phyloP scores from a whole-genome alignment of 495 filamentous ascomycete genomes.

The Xylaria longipes region DNA sequence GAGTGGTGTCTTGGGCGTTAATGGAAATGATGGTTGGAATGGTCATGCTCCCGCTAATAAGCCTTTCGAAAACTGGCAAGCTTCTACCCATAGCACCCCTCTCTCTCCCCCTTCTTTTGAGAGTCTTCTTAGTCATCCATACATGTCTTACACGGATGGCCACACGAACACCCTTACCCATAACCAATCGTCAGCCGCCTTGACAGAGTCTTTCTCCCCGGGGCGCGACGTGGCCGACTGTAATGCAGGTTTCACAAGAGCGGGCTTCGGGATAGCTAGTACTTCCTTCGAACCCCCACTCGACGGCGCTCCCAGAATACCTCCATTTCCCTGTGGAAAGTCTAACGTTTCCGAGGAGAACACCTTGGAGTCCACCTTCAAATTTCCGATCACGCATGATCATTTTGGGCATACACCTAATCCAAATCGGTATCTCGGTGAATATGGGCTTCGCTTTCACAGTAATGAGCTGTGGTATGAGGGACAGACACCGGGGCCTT shows the following conservation, averaged over 20 bases:
- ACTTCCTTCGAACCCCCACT: slow-evolving; percentile 9
- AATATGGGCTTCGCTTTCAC: not conserved
- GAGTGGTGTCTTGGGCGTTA: not conserved
- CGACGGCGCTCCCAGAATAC: slow-evolving; percentile 1
- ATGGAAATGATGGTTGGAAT: slow-evolving; percentile 1
- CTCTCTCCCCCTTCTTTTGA: slow-evolving; percentile 11
- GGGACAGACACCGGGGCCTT: slow-evolving; percentile 1
- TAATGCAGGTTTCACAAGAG: slow-evolving; percentile 18
- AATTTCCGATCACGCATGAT: slow-evolving; percentile 1
- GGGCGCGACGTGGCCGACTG: slow-evolving; percentile 18
- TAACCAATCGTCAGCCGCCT: slow-evolving; percentile 14
- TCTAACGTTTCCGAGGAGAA: not conserved
- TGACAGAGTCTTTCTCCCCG: slow-evolving; percentile 14
- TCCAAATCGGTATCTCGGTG: not conserved
- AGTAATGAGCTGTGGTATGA: slow-evolving; percentile 18
- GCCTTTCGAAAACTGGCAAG: slow-evolving; percentile 15
- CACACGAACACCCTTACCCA: slow-evolving; percentile 10
- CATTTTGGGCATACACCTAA: slow-evolving; percentile 10
- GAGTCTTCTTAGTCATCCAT: slow-evolving; percentile 13
- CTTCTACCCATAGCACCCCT: not conserved
- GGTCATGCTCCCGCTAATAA: slow-evolving; percentile 9
- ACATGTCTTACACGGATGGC: slow-evolving; percentile 23
- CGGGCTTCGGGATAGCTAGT: slow-evolving; percentile 4
- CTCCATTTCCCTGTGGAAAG: slow-evolving; percentile 6
- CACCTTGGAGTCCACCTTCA: not conserved